Base-by-base conservation (phyloP, 768 basidiomycete genomes). In the Tulasnella sp. region DNA sequence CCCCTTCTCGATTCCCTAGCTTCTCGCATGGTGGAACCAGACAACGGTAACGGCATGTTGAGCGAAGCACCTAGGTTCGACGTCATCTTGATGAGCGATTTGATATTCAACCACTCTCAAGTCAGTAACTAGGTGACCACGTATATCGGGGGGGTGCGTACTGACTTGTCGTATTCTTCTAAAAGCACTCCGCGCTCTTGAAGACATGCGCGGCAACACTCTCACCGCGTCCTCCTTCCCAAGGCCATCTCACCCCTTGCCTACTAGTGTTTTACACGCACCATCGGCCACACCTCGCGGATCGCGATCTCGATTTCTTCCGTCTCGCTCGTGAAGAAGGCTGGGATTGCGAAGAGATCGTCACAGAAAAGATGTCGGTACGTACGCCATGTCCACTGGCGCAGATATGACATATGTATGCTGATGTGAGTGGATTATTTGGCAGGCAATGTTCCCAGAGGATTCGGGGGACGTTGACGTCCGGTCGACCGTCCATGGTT, bases 41-140 rank as follows among this genome's bases (percentile, higher is more conserved):
- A n/a, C n/a, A n/a, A n/a, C n/a, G 5, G 17, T 6, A 14, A 42
- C 7, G 23, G 32, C 15, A 1, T 35, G 14, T 27, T 25, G 19
- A 43, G 54, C 7, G 29, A 40, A 6, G 12, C 39, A 27, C 14
- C 6, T 2, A 69, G 70, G 29, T 97, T 88, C 64, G 81, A 94
- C 63, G 65, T 94, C 19, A 76, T 97, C 53, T 81, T 98, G 59
- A 74, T 97, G 56, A 93, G 90, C 1, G 93, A 98, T 69, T 79
- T 98, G 32, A 79, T 97, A 32, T 96, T 94, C 70, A 96, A 93
- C 63, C 92, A 94, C 63, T 91, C 91, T 1, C 89, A 93, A 73
- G 89, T 84, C 60, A 34, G 72, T 58, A 9, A 2, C 29, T 35
- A 31, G n/a, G 21, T 40, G 17, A 25, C n/a, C 8, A n/a, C 19